Evolutionary conservation across 805 yeast genomes (phyloP), one percentile per base, ranked within the genome.

Genomic region (Priceomyces carsonii): DNA sequence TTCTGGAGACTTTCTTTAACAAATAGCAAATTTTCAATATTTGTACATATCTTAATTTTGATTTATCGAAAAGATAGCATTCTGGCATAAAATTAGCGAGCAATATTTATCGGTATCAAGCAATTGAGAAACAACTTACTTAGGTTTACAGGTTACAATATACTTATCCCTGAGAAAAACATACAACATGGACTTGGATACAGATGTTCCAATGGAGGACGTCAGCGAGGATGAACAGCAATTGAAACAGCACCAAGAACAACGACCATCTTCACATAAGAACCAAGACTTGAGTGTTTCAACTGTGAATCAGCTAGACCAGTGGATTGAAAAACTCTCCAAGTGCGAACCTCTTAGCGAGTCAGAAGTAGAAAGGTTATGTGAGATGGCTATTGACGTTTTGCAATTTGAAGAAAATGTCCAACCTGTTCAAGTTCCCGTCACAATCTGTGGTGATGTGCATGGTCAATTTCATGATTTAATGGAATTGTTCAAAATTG

Each of bases 381-480:
- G 97, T 56, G 84, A 80, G 45, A 85, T 86, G 93, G 96, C 95
- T 16, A 80, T 84, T 40, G 96, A 90, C 48, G 93, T 89, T 21
- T 68, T 90, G 51, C 95, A 87, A 59, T 82, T 80, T 49, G 97
- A 90, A 67, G 90, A 86, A 50, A 91, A 93, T 57, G 96, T 91
- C 33, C 96, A 91, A 66, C 96, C 96, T 1, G 96, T 91, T 30
- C 80, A 79, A 44, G 91, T 89, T 6, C 99, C 99, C 4, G 98
- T 93, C 22, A 91, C 98, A 13, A 89, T 90, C 46, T 91, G 97
- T 70, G 97, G 97, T 48, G 97, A 89, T 63, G 91, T 89, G 36
- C 97, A 89, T 58, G 97, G 97, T 26, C 97, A 89, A 62, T 90
- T 89, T 60, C 96, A 90, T 59, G 97, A 89, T 68, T 71, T 89